These are phyloP conservation scores for Aspergillus sclerotialis DNA, from an alignment of 2,329 filamentous ascomycete species.

Conservation along the genomic window DNA sequence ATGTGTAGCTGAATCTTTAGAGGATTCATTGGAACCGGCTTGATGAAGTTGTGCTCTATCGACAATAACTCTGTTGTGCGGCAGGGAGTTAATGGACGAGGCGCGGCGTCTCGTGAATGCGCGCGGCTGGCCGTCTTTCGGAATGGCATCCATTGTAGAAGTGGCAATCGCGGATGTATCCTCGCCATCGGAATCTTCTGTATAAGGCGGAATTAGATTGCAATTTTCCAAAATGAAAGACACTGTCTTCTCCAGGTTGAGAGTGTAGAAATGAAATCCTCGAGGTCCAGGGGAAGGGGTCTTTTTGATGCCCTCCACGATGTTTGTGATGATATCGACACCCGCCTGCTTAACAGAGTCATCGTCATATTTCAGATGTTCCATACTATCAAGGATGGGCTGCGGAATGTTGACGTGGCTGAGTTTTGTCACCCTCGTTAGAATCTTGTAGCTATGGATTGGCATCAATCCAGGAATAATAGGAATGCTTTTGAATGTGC, in stretches of 20 bases:
- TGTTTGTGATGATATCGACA: constrained; percentile 66
- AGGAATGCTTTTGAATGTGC: constrained; percentile 74
- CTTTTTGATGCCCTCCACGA: constrained; percentile 70
- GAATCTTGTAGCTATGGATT: constrained; percentile 93
- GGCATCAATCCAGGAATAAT: constrained; percentile 97
- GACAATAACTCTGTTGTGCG: constrained; percentile 81
- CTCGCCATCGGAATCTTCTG: constrained; percentile 33
- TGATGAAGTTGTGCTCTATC: constrained; percentile 43
- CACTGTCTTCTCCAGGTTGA: constrained; percentile 94
- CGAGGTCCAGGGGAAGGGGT: constrained; percentile 55
- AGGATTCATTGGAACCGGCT: constrained; percentile 24
- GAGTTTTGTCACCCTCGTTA: constrained; percentile 87
- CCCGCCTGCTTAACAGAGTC: constrained; percentile 43
- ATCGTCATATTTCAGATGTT: constrained; percentile 40
- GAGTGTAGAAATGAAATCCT: constrained; percentile 95
- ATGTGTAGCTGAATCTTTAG: constrained; percentile 31
- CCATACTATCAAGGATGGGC: constrained; percentile 58
- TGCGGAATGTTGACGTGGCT: constrained; percentile 79
- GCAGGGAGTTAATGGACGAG: constrained; percentile 75
- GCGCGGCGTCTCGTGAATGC: constrained; percentile 50
- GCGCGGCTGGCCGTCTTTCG: constrained; percentile 16
- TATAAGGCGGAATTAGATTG: constrained; percentile 64
- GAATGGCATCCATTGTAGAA: constrained; percentile 17
- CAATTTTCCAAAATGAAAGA: constrained; percentile 85
- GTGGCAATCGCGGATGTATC: constrained; percentile 16